A percentile compares a stretch with the other conserved stretches of the same genome.
Conservation (phyloP, 176 grass and related monocot species). For the Aechmea fasciata region DNA sequence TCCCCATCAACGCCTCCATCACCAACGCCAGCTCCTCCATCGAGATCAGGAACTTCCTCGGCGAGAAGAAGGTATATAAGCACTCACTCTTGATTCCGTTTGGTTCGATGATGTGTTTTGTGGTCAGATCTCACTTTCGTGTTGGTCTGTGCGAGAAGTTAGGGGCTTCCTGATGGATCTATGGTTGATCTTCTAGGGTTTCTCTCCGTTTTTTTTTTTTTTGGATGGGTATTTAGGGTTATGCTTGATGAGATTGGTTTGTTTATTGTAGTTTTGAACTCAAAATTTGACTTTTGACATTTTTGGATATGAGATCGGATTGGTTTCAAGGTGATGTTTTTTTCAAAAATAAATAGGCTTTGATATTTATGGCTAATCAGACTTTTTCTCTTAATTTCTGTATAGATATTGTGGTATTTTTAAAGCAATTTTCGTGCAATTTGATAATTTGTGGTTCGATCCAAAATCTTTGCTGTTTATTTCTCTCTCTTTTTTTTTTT, state of each 20-base stretch:
- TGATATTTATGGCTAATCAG: not conserved
- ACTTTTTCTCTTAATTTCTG: not conserved
- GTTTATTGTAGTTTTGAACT: not conserved
- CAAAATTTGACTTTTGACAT: not conserved
- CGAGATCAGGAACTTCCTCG: constrained; percentile 91
- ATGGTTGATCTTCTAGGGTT: no score
- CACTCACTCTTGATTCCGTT: no score
- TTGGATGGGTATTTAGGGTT: not conserved
- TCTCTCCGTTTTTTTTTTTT: no score
- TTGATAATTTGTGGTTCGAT: no score
- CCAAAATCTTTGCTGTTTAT: no score
- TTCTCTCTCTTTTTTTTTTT: no score
- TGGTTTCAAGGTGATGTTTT: not conserved
- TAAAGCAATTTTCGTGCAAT: not conserved
- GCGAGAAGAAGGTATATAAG: constrained; percentile 69
- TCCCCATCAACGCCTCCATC: constrained; percentile 94
- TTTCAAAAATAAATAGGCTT: not conserved
- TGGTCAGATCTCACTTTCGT: not conserved
- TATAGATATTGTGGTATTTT: not conserved
- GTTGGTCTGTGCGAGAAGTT: no score
- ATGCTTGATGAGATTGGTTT: not conserved
- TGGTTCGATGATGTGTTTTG: no score
- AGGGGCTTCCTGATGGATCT: no score
- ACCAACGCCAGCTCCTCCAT: constrained; percentile 46
- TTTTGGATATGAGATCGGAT: not conserved